These are phyloP conservation scores for Cyberlindnera mycetangii DNA, from an alignment of 805 yeast genomes.

Conservation along the genomic window DNA sequence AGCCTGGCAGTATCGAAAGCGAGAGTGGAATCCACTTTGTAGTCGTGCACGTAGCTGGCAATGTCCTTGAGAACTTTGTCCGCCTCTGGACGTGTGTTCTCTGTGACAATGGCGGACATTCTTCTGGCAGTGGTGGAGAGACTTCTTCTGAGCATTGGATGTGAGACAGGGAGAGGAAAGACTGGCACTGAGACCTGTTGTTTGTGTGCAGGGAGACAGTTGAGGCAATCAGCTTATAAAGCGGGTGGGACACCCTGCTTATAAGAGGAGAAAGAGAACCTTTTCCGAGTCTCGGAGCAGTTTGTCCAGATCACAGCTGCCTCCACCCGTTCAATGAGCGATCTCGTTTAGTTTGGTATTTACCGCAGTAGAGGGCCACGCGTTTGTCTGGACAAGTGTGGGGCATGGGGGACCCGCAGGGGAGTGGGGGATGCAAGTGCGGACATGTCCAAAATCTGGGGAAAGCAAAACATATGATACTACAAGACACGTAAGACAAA, in stretches of 20 bases:
- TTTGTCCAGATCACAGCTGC: background rate
- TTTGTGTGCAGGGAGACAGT: too few relatives aligned
- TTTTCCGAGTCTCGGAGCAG: background rate
- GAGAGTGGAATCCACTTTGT: constrained; percentile 40
- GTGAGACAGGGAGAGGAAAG: background rate
- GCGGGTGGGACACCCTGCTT: too few relatives aligned
- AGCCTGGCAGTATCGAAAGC: constrained; percentile 54
- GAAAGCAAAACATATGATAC: background rate
- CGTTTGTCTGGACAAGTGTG: background rate
- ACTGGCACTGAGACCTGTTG: too few relatives aligned
- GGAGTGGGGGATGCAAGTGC: background rate
- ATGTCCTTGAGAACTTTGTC: constrained; percentile 49
- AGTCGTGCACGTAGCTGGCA: constrained; percentile 47
- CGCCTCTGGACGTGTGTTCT: constrained; percentile 50
- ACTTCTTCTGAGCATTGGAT: constrained; percentile 12
- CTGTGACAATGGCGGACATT: constrained; percentile 32
- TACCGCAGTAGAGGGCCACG: constrained; percentile 6
- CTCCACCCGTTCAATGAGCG: background rate
- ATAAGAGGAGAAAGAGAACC: background rate
- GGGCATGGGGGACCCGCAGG: too few relatives aligned
- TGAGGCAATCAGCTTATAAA: too few relatives aligned
- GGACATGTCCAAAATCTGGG: constrained; percentile 2
- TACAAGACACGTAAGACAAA: background rate
- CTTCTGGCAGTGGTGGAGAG: constrained; percentile 8
- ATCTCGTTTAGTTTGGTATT: background rate